Percentiles rank a stretch among this genome's conserved stretches.
Evolutionary conservation across 805 yeast genomes (phyloP).

Genomic region (Candida taoyuanica): DNA sequence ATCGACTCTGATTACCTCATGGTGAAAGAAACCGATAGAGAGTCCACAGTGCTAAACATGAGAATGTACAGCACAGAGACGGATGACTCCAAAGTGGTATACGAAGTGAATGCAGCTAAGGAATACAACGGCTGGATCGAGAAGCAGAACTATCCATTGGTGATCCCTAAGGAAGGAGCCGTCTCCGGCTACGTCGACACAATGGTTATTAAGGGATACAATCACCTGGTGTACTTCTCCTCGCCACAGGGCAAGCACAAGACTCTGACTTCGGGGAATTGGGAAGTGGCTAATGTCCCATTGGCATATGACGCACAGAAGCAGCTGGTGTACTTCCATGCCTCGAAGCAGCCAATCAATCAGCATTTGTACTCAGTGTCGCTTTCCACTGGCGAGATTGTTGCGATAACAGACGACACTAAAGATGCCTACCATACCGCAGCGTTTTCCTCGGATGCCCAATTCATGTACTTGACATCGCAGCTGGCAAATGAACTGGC

Average conservation of each 20-base stretch:
- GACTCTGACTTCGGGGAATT: conserved; percentile 67
- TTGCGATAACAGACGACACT: conserved; percentile 44
- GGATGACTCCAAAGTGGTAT: conserved; percentile 34
- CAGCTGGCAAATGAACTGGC: conserved; percentile 71
- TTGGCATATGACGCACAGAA: conserved; percentile 49
- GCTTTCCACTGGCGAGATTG: conserved; percentile 28
- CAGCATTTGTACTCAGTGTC: conserved; percentile 22
- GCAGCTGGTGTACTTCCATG: conserved; percentile 51
- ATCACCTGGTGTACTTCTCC: conserved; percentile 78
- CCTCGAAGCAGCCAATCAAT: conserved; percentile 50
- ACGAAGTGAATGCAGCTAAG: conserved; percentile 40
- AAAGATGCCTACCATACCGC: conserved; percentile 60
- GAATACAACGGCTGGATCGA: conserved; percentile 72
- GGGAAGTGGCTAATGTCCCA: conserved; percentile 76
- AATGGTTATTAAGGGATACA: conserved; percentile 54
- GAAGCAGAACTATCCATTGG: conserved; percentile 53
- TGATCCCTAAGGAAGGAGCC: conserved; percentile 39
- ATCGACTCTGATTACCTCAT: conserved; percentile 46
- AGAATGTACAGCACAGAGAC: conserved; percentile 37
- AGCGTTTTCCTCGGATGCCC: conserved; percentile 68
- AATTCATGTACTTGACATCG: conserved; percentile 61
- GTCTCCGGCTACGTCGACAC: conserved; percentile 76
- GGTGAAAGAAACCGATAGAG: conserved; percentile 60
- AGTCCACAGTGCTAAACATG: conserved; percentile 56
- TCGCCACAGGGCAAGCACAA: conserved; percentile 47